Base-by-base conservation (phyloP, 192 early-diverging fungal species). In the Phlyctochytrium planicorne region DNA sequence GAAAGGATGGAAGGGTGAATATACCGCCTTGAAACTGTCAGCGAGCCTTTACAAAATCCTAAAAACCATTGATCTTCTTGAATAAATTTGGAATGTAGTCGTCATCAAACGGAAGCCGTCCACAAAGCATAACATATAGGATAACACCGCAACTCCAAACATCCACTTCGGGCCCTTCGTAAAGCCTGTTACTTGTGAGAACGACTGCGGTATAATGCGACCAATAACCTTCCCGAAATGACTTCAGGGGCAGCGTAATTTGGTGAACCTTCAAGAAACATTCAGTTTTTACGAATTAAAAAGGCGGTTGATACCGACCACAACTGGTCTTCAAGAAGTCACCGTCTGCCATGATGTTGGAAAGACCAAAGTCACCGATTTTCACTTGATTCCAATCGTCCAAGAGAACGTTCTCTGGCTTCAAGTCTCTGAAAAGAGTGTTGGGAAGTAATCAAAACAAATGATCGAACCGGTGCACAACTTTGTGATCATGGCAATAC, bases 101-200 rank as follows among this genome's bases (percentile, higher is more conserved):
- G 72, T 98, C 97, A 70, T 99, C 97, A 71, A 98, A 99, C 0
- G 97, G 97, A 20, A 98, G 82, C 31, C 91, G 86, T 3, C 96
- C 96, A 66, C 93, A 94, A 17, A 97, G 83, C 93, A 98, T 94
- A 34, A 98, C 95, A 66, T 96, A 98, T 27, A 98, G 80, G 66
- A 98, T 95, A 2, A 97, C 91, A 27, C 97, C 97, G 71, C 91
- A 94, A 75, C 92, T 94, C 97, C 97, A 98, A 1, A 96, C 94
- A 81, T 98, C 97, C n/a, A 97, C 94, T 78, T 97, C 95, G 23
- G 92, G 91, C 10, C 95, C 97, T 3, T 93, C 91, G 74, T 98
- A 98, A 33, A 78, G 66, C 53, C 72, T 92, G 89, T n/a, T n/a
- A n/a, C n/a, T n/a, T 57, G 25, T 66, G 23, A 66, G 3, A 62